These are phyloP conservation scores for Aureobasidium zeae DNA, from an alignment of 2,329 filamentous ascomycete species.

Conservation along the genomic window DNA sequence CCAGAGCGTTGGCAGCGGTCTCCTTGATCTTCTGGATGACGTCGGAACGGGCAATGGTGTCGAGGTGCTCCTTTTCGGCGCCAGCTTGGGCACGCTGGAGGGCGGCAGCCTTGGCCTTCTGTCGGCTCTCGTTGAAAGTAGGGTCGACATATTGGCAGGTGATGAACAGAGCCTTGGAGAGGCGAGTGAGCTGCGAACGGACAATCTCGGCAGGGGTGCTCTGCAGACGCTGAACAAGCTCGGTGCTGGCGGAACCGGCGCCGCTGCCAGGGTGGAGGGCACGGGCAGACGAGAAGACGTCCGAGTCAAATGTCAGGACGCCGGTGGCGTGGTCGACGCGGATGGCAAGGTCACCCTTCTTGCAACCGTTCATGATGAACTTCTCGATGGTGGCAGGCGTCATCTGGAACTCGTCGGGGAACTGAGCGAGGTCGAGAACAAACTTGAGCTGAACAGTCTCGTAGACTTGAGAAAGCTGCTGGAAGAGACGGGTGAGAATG, in stretches of 20 bases:
- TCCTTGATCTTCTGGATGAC: slow-evolving; percentile 97
- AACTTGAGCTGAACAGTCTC: slow-evolving; percentile 93
- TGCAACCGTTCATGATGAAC: slow-evolving; percentile 99
- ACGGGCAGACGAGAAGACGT: slow-evolving; percentile 96
- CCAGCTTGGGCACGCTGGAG: slow-evolving; percentile 75
- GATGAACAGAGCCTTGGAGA: slow-evolving; percentile 83
- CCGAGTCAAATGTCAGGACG: slow-evolving; percentile 92
- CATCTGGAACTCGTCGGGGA: slow-evolving; percentile 94
- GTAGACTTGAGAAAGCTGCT: slow-evolving; percentile 97
- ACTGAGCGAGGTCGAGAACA: slow-evolving; percentile 85
- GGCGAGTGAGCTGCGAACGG: slow-evolving; percentile 81
- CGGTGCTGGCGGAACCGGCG: slow-evolving; percentile 78
- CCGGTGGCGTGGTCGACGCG: slow-evolving; percentile 93
- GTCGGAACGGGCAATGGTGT: slow-evolving; percentile 75
- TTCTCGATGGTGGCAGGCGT: slow-evolving; percentile 88
- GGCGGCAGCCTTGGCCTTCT: slow-evolving; percentile 69
- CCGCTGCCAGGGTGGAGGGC: slow-evolving; percentile 75
- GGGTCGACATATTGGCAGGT: slow-evolving; percentile 96
- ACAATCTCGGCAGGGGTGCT: slow-evolving; percentile 97
- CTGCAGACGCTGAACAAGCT: slow-evolving; percentile 89
- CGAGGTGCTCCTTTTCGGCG: slow-evolving; percentile 82
- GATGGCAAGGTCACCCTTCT: slow-evolving; percentile 96
- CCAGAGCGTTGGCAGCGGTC: slow-evolving; percentile 77
- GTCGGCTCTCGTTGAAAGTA: slow-evolving; percentile 70
- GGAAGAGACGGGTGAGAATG: slow-evolving; percentile 94